phyloP scores from a whole-genome alignment of 495 filamentous ascomycete species.

The Penicillium salamii region DNA sequence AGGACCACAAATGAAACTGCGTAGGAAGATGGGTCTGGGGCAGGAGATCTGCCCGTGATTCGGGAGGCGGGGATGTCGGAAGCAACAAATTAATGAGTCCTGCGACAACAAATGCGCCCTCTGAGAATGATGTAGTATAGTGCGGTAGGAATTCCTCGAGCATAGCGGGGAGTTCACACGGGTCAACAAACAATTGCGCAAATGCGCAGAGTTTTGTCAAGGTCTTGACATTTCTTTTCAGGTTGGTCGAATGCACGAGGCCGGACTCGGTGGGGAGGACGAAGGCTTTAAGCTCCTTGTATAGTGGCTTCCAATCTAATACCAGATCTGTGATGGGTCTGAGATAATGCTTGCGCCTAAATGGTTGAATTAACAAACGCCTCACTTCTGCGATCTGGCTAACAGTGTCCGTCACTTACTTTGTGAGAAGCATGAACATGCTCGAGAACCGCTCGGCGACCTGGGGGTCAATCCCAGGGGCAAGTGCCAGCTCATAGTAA shows the following conservation, averaged over 20 bases:
- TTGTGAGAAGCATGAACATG: constrained; percentile 93
- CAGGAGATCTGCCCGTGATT: constrained; percentile 65
- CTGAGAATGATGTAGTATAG: constrained; percentile 88
- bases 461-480: constrained; percentile 78
- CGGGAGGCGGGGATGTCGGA: constrained; percentile 76
- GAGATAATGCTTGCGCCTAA: constrained; percentile 91
- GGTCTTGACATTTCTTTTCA: constrained; percentile 68
- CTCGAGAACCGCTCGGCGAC: constrained; percentile 88
- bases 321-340: constrained; percentile 82
- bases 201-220: constrained; percentile 86
- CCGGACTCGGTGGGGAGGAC: constrained; percentile 80
- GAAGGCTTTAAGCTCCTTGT: constrained; percentile 83
- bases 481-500: constrained; percentile 91
- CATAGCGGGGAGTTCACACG: constrained; percentile 78
- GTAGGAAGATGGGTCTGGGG: constrained; percentile 85
- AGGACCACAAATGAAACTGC: constrained; percentile 94
- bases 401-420: too few species aligned
- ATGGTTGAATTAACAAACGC: constrained; percentile 27
- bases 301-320: constrained; percentile 90
- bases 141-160: constrained; percentile 94
- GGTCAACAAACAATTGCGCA: constrained; percentile 88
- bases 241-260: constrained; percentile 58
- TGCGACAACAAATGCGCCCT: constrained; percentile 83
- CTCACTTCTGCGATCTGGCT: too few species aligned
- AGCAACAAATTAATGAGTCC: constrained; percentile 83